A percentile compares a stretch with the other conserved stretches of the same genome.
phyloP scores from a whole-genome alignment of 2,329 filamentous ascomycete species.

The Microascus cirrosus region DNA sequence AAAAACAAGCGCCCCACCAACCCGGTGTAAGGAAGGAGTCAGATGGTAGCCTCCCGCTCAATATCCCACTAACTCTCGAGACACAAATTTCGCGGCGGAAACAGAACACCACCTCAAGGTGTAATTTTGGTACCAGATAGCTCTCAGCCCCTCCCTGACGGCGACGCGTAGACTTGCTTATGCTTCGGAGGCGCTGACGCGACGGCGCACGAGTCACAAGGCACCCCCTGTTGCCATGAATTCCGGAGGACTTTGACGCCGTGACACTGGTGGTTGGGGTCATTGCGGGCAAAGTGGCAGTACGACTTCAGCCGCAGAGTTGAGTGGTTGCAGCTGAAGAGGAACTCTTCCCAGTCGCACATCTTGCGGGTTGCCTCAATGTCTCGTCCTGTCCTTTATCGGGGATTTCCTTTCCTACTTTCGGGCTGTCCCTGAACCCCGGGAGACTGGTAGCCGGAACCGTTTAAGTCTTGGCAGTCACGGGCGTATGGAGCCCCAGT shows the following conservation, averaged over 20 bases:
- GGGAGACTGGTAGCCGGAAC: too few species aligned
- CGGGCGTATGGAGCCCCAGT: too few species aligned
- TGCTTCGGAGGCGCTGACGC: neutral
- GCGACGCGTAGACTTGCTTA: neutral
- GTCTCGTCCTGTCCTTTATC: conserved; percentile 8
- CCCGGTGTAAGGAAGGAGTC: too few species aligned
- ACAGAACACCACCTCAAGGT: neutral
- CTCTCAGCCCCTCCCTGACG: too few species aligned
- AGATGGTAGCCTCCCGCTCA: too few species aligned
- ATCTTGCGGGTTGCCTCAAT: conserved; percentile 25
- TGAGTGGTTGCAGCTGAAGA: conserved; percentile 54
- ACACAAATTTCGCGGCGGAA: neutral
- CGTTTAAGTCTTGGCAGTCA: too few species aligned
- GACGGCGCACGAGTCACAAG: conserved; percentile 36
- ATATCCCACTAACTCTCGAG: too few species aligned
- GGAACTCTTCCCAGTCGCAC: conserved; percentile 62
- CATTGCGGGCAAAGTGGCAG: conserved; percentile 66
- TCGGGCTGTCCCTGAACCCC: neutral
- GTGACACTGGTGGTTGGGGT: conserved; percentile 58
- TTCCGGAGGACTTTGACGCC: conserved; percentile 54
- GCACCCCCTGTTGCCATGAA: conserved; percentile 43
- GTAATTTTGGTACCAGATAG: neutral
- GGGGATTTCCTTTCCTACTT: neutral
- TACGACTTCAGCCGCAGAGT: conserved; percentile 50
- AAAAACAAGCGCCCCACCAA: too few species aligned